These are phyloP conservation scores for Chlorella sorokiniana DNA, from an alignment of 139 green algal genomes.

Conservation along the genomic window DNA sequence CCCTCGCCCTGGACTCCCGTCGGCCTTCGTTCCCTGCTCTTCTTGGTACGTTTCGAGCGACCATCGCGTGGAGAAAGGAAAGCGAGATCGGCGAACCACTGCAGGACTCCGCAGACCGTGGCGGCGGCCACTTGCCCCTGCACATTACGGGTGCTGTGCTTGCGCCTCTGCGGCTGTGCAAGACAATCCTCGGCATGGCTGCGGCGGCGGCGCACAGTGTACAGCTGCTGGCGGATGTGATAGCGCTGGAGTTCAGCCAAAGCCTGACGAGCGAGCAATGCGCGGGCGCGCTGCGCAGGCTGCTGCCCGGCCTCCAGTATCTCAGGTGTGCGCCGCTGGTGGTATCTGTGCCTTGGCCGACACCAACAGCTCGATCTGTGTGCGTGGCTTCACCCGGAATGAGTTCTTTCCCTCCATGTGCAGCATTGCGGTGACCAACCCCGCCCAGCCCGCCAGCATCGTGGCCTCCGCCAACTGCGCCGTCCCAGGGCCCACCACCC, in stretches of 20 bases:
- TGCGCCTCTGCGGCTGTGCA: neutral
- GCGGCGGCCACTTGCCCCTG: neutral
- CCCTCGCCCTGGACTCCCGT: no score
- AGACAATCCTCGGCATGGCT: neutral
- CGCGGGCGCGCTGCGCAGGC: neutral
- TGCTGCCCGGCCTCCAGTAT: conserved; percentile 9
- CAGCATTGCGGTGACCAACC: conserved; percentile 29
- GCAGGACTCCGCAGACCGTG: no score
- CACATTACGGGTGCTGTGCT: neutral
- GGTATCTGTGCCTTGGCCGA: neutral
- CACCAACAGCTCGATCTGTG: no score
- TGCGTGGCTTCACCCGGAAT: no score
- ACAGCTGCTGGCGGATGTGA: conserved; percentile 20
- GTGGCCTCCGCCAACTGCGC: neutral
- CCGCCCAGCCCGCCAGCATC: neutral
- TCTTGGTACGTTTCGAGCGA: no score
- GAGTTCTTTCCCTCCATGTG: neutral
- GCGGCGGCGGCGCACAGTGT: neutral
- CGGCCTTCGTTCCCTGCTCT: no score
- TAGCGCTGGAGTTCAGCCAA: conserved; percentile 3
- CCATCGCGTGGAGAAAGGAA: no score
- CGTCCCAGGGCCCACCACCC: conserved; percentile 18
- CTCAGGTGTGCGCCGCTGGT: neutral
- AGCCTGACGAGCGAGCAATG: neutral
- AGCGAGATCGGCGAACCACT: no score